Conservation (phyloP, 768 basidiomycete genomes). For the Suillus subaureus region DNA sequence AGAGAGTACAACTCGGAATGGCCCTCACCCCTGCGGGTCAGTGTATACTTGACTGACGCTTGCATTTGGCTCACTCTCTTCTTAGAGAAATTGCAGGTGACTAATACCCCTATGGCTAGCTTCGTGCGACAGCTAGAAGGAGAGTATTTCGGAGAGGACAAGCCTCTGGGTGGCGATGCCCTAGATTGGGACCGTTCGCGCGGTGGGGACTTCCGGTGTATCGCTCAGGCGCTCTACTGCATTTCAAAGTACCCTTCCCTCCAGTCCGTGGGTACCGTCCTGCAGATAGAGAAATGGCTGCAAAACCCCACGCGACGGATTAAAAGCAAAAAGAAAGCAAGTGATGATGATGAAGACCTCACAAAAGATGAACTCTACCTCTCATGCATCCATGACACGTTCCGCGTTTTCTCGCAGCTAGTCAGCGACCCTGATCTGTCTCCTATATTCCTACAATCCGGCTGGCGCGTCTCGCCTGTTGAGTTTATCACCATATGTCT, state of each 20-base stretch:
- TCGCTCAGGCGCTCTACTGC: constrained; percentile 54
- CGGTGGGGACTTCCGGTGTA: constrained; percentile 59
- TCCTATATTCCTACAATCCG: constrained; percentile 40
- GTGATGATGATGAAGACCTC: constrained; percentile 21
- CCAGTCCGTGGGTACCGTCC: constrained; percentile 32
- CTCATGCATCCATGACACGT: constrained; percentile 42
- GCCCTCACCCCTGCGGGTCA: constrained; percentile 70
- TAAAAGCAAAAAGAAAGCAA: constrained; percentile 27
- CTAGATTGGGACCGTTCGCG: constrained; percentile 54
- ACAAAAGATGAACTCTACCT: constrained; percentile 37
- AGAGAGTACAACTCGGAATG: constrained; percentile 82
- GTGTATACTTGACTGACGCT: constrained; percentile 11
- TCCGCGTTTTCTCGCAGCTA: constrained; percentile 48
- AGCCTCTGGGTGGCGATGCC: constrained; percentile 34
- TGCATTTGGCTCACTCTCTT: neutral
- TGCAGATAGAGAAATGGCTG: constrained; percentile 56
- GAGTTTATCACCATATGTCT: constrained; percentile 65
- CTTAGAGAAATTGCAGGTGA: constrained; percentile 68
- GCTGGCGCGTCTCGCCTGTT: constrained; percentile 61
- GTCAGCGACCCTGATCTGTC: constrained; percentile 38
- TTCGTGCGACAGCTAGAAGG: constrained; percentile 62
- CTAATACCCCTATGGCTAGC: constrained; percentile 53
- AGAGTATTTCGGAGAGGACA: constrained; percentile 44
- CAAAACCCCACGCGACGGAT: constrained; percentile 21
- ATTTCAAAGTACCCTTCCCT: constrained; percentile 47